A percentile compares a stretch with the other conserved stretches of the same genome.
These are phyloP conservation scores for Phlebopus sp. DNA, from an alignment of 1,284 basidiomycete genomes.

Conservation along the genomic window DNA sequence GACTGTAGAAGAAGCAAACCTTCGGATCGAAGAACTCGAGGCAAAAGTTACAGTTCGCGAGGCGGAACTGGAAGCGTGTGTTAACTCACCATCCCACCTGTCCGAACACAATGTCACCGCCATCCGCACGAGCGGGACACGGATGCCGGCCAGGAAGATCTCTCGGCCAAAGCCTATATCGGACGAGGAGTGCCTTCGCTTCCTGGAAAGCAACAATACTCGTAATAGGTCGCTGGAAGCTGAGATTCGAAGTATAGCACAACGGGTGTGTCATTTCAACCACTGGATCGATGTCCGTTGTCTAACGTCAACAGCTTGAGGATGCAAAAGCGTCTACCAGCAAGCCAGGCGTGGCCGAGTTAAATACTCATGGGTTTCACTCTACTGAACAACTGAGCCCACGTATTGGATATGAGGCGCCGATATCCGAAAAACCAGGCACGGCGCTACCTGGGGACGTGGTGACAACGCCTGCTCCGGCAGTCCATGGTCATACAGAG, in stretches of 20 bases:
- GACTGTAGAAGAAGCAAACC: slow-evolving; percentile 39
- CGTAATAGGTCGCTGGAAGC: slow-evolving; percentile 45
- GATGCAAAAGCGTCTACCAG: slow-evolving; percentile 13
- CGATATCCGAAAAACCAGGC: no score
- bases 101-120: background rate
- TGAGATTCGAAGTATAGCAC: slow-evolving; percentile 42
- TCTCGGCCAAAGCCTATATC: slow-evolving; percentile 20
- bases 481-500: background rate
- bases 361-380: background rate
- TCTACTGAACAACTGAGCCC: background rate
- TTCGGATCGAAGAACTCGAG: slow-evolving; percentile 45
- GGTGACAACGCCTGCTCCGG: background rate
- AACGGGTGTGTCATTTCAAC: slow-evolving; percentile 34
- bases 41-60: slow-evolving; percentile 57
- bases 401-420: background rate
- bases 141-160: slow-evolving; percentile 5
- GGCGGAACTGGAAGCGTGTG: slow-evolving; percentile 45
- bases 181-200: slow-evolving; percentile 39
- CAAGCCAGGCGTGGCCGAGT: background rate
- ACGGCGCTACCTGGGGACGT: no score
- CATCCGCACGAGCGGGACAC: background rate
- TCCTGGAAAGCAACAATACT: slow-evolving; percentile 38
- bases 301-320: slow-evolving; percentile 20
- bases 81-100: slow-evolving; percentile 13
- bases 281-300: background rate